Evolutionary conservation across 768 basidiomycete species (phyloP).

Genomic region (Boletus sp.): DNA sequence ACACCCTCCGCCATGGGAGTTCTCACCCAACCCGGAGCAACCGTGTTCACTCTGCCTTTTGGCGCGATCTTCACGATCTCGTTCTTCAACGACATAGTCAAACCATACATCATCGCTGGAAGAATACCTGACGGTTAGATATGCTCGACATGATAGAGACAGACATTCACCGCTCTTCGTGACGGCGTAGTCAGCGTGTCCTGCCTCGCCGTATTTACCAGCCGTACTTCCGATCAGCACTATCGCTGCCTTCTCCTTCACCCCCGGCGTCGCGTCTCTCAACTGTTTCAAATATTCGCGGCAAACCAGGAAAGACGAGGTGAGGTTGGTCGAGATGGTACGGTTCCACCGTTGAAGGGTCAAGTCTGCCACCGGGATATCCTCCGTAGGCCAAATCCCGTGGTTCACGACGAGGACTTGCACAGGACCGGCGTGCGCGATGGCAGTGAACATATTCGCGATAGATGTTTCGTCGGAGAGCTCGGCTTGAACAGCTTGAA

Average conservation of each 20-base stretch:
- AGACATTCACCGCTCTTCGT: constrained; percentile 56
- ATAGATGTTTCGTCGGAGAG: constrained; percentile 58
- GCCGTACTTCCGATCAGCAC: constrained; percentile 68
- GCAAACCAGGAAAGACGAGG: constrained; percentile 63
- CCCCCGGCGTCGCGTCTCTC: constrained; percentile 32
- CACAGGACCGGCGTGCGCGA: constrained; percentile 42
- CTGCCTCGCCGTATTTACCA: constrained; percentile 70
- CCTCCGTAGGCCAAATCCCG: constrained; percentile 45
- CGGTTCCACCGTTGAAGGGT: constrained; percentile 58
- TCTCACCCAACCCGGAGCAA: constrained; percentile 66
- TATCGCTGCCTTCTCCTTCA: constrained; percentile 55
- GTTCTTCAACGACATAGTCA: constrained; percentile 68
- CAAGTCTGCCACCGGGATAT: constrained; percentile 54
- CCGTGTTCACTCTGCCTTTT: constrained; percentile 62
- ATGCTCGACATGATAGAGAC: neutral
- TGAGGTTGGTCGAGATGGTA: constrained; percentile 62
- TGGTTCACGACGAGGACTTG: constrained; percentile 64
- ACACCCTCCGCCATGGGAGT: constrained; percentile 62
- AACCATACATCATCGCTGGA: constrained; percentile 68
- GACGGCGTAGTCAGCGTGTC: constrained; percentile 63
- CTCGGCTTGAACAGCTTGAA: constrained; percentile 49
- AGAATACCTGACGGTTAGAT: neutral
- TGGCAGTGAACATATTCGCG: constrained; percentile 42
- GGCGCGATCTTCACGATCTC: constrained; percentile 78
- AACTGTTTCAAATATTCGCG: constrained; percentile 56